These are phyloP conservation scores for Paracoccidioides brasiliensis DNA, from an alignment of 2,329 filamentous ascomycete genomes.

Conservation along the genomic window DNA sequence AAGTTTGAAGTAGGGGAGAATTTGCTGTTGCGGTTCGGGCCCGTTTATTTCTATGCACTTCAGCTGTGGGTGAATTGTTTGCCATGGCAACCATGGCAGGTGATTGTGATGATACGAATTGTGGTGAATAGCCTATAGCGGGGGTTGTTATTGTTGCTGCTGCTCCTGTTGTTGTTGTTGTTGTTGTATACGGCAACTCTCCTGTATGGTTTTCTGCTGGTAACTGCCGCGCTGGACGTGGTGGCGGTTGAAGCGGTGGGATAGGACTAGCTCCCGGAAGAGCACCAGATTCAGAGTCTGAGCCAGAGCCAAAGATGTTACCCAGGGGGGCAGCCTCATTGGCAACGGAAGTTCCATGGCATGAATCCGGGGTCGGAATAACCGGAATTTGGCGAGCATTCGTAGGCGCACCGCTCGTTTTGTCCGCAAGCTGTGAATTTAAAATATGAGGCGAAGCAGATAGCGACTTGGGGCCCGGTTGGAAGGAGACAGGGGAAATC, in stretches of 20 bases:
- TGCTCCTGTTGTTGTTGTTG: background rate
- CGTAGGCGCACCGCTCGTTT: slow-evolving; percentile 4
- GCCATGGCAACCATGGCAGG: background rate
- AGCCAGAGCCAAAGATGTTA: background rate
- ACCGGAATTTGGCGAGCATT: slow-evolving; percentile 9
- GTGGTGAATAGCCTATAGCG: background rate
- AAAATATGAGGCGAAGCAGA: background rate
- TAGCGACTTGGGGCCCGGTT: background rate
- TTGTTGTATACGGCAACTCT: background rate
- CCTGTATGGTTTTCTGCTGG: background rate
- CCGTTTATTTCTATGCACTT: slow-evolving; percentile 3
- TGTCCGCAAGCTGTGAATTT: slow-evolving; percentile 2
- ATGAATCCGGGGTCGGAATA: slow-evolving; percentile 38
- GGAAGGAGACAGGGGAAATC: background rate
- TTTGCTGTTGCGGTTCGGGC: background rate
- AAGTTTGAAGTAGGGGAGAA: background rate
- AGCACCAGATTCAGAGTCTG: background rate
- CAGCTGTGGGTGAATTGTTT: background rate
- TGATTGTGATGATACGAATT: background rate
- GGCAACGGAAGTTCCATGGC: slow-evolving; percentile 15
- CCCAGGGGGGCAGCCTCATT: slow-evolving; percentile 11
- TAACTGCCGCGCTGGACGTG: background rate
- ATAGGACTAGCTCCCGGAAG: background rate
- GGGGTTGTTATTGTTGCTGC: too few species aligned
- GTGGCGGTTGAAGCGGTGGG: background rate